Conservation (phyloP, 441 rosid species). For the Gossypium aridum region DNA sequence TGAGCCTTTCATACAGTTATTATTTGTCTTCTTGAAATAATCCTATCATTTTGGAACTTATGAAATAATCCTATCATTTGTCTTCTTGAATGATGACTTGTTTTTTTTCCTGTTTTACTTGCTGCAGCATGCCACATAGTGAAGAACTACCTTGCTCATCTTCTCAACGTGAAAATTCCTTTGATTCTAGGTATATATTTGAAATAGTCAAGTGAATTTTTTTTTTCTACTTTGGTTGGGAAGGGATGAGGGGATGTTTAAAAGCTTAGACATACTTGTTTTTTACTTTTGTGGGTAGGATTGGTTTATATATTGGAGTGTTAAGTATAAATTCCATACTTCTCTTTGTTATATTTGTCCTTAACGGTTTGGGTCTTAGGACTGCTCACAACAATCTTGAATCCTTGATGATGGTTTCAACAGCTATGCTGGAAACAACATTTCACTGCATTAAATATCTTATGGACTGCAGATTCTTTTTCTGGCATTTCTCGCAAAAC, state of each 20-base stretch:
- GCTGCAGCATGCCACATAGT: constrained; percentile 77
- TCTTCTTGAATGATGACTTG: constrained; percentile 8
- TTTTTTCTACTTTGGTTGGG: neutral
- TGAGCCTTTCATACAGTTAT: neutral
- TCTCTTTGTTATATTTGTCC: neutral
- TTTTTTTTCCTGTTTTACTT: constrained; percentile 9
- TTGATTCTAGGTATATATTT: constrained; percentile 60
- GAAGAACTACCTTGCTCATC: constrained; percentile 84
- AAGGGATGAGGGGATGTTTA: neutral
- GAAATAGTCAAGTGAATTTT: neutral
- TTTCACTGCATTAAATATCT: neutral
- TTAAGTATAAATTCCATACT: neutral
- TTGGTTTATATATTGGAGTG: neutral
- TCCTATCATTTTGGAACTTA: neutral
- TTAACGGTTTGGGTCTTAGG: neutral
- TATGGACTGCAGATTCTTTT: neutral
- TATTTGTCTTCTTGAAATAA: neutral
- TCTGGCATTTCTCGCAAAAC: neutral
- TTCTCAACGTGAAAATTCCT: constrained; percentile 68
- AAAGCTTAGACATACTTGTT: neutral
- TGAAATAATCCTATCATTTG: neutral
- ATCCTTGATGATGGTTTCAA: neutral
- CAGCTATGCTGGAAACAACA: neutral
- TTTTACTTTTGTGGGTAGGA: neutral
- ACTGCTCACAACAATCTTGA: neutral